These are phyloP conservation scores for Quercus rubra DNA, from an alignment of 306 rosid species.

Conservation along the genomic window DNA sequence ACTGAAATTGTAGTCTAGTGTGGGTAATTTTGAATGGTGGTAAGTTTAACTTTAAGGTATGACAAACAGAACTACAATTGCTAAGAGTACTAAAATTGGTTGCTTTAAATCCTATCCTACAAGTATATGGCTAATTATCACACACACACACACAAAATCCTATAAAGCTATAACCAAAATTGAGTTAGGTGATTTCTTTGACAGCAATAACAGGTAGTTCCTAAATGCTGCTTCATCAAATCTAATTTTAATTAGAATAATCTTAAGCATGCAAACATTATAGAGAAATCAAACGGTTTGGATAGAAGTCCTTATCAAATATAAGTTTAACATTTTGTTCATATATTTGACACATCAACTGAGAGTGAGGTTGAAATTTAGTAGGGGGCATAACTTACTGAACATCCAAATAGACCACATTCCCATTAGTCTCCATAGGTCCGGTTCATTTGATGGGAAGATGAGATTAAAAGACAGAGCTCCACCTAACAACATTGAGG, in stretches of 20 bases:
- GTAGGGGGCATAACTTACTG: constrained; percentile 53
- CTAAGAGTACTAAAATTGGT: neutral
- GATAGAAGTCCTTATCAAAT: neutral
- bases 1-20: neutral
- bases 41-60: neutral
- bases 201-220: too few species aligned
- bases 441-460: constrained; percentile 92
- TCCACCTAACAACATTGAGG: constrained; percentile 83
- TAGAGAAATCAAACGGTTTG: too few species aligned
- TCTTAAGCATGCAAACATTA: too few species aligned
- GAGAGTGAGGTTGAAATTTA: neutral
- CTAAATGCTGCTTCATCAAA: too few species aligned
- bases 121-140: too few species aligned
- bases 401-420: constrained; percentile 99
- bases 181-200: too few species aligned
- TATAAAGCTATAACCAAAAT: too few species aligned
- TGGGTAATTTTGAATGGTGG: neutral
- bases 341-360: neutral
- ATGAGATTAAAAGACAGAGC: constrained; percentile 83
- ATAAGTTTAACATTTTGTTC: constrained; percentile 1
- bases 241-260: too few species aligned
- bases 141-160: too few species aligned
- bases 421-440: constrained; percentile 96
- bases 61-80: neutral
- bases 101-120: too few species aligned